These are phyloP conservation scores for Artomyces pyxidatus DNA, from an alignment of 768 basidiomycete species.

Conservation along the genomic window DNA sequence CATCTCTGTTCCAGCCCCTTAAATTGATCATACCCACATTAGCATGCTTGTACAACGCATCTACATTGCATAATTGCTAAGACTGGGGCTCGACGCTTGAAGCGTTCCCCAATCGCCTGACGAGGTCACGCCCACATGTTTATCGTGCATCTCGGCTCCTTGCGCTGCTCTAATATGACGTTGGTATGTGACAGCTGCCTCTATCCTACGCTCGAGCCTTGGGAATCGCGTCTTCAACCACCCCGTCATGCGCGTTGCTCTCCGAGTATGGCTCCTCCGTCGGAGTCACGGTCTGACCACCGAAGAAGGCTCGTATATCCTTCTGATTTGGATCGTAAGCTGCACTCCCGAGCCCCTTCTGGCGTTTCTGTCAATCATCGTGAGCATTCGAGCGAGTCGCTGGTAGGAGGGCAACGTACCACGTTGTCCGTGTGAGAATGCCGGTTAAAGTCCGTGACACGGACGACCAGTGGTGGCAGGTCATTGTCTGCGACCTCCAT, in stretches of 20 bases:
- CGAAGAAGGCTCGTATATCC: conserved; percentile 70
- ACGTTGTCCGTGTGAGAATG: conserved; percentile 48
- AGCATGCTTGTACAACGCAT: too few relatives aligned
- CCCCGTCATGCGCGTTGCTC: conserved; percentile 25
- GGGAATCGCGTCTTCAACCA: too few relatives aligned
- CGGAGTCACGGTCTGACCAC: conserved; percentile 24
- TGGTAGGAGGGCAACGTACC: conserved; percentile 32
- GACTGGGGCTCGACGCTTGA: too few relatives aligned
- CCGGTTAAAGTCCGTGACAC: conserved; percentile 44
- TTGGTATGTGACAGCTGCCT: too few relatives aligned
- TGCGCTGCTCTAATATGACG: too few relatives aligned
- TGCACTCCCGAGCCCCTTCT: conserved; percentile 63
- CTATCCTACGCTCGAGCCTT: too few relatives aligned
- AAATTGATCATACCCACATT: too few relatives aligned
- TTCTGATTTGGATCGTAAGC: conserved; percentile 69
- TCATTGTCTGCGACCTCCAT: conserved; percentile 19
- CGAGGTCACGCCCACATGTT: too few relatives aligned
- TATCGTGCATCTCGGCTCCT: too few relatives aligned
- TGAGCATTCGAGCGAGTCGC: not conserved
- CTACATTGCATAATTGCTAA: too few relatives aligned
- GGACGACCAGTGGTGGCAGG: conserved; percentile 30
- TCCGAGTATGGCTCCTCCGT: conserved; percentile 11
- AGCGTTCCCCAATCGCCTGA: too few relatives aligned
- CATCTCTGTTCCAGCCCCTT: too few relatives aligned
- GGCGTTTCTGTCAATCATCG: conserved; percentile 38